Base-by-base conservation (phyloP, 2,329 filamentous ascomycete species). In the Iodosphaeria phyllophila region DNA sequence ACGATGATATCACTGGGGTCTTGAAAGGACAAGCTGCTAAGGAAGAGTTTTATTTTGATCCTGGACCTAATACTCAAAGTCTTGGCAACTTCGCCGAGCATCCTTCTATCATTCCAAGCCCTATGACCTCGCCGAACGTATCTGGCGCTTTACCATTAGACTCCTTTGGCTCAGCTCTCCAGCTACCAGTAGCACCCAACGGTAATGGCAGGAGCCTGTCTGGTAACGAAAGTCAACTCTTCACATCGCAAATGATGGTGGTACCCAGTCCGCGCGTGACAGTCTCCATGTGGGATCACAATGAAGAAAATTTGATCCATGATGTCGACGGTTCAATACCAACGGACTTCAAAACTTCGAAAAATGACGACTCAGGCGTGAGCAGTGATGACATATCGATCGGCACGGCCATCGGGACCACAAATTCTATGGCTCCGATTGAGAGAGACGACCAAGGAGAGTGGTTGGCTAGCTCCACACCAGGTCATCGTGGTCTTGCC, bases 191-290 rank as follows among this genome's bases (percentile, higher is more conserved):
- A n/a, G n/a, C n/a, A 1, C 58, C 60, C 4, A 54, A 57, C 23
- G 55, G 55, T 11, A 59, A 54, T 35, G 56, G 50, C 30, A 63
- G 53, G 33, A 54, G 52, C 23, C 50, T 47, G 26, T 60, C 63
- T 4, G 62, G 58, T 31, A 63, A 58, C 30, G 60, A 64, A 37
- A 61, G 62, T 38, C 52, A 50, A 20, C 36, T 53, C 18, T 51
- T 44, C n/a, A n/a, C n/a, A n/a, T n/a, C n/a, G n/a, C n/a, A n/a
- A n/a, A n/a, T n/a, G n/a, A n/a, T n/a, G n/a, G n/a, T n/a, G n/a
- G n/a, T n/a, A n/a, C n/a, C n/a, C 30, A 68, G 64, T 36, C 64
- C 64, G 5, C 54, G 54, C 15, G 59, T 70, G 12, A 65, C 56
- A 5, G 59, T 69, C 23, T 69, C 64, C 2, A 47, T 63, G 32